phyloP scores from a whole-genome alignment of 805 yeast species.

The Candida arabinofermentans region DNA sequence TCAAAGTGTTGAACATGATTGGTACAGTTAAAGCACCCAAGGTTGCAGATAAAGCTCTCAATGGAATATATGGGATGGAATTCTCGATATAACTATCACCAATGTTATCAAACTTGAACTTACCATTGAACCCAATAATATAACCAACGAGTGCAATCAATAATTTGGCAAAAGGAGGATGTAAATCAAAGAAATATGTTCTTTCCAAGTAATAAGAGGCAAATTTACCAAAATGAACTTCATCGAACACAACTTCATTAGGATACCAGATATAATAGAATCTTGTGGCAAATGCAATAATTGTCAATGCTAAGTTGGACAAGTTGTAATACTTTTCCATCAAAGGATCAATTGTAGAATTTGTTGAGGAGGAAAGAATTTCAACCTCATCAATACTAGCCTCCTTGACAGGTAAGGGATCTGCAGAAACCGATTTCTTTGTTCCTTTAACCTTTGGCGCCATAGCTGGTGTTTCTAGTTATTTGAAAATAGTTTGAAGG shows the following conservation, averaged over 20 bases:
- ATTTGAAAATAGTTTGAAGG: neutral
- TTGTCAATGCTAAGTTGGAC: slow-evolving; percentile 37
- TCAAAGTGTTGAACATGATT: slow-evolving; percentile 75
- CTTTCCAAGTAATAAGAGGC: slow-evolving; percentile 84
- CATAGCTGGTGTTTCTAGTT: slow-evolving; percentile 8
- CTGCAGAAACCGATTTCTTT: slow-evolving; percentile 10
- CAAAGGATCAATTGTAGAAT: slow-evolving; percentile 20
- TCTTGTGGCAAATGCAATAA: slow-evolving; percentile 47
- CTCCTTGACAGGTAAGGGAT: neutral
- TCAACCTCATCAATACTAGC: neutral
- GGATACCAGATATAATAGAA: slow-evolving; percentile 63
- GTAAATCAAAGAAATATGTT: slow-evolving; percentile 92
- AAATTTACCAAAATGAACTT: slow-evolving; percentile 83
- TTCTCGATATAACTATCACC: slow-evolving; percentile 78
- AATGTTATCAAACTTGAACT: slow-evolving; percentile 84
- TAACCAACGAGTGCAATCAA: slow-evolving; percentile 88
- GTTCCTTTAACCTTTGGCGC: slow-evolving; percentile 18
- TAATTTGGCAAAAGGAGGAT: slow-evolving; percentile 96
- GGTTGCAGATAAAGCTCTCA: slow-evolving; percentile 74
- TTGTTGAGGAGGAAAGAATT: no score
- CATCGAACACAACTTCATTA: slow-evolving; percentile 77
- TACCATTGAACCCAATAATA: slow-evolving; percentile 86
- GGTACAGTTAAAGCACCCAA: slow-evolving; percentile 83
- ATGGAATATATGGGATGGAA: slow-evolving; percentile 82
- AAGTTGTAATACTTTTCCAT: slow-evolving; percentile 28